Evolutionary conservation across 2,329 filamentous ascomycete genomes (phyloP).

Genomic region (Fusarium verrucosum): DNA sequence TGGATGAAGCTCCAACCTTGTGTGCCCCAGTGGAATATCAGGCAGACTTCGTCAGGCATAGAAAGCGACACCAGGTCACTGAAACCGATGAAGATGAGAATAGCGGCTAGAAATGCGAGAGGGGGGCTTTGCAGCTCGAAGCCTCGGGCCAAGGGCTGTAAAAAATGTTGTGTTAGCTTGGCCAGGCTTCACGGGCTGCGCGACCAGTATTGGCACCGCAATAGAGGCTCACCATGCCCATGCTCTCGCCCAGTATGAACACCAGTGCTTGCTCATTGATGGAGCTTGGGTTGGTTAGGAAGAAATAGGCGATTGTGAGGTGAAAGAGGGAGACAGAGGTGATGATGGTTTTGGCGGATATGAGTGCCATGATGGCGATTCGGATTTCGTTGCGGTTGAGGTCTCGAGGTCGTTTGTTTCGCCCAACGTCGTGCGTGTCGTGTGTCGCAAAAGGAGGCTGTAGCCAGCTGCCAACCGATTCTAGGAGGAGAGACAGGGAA

Average conservation of each 20-base stretch:
- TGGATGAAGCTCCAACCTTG: constrained; percentile 64
- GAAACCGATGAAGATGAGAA: constrained; percentile 69
- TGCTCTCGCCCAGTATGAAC: constrained; percentile 81
- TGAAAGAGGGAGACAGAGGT: constrained; percentile 85
- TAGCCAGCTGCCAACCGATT: neutral
- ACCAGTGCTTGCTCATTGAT: constrained; percentile 84
- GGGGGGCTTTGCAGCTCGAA: constrained; percentile 76
- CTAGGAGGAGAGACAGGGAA: neutral
- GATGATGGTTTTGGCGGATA: constrained; percentile 83
- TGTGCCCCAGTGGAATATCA: constrained; percentile 71
- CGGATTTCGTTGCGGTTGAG: neutral
- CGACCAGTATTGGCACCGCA: neutral
- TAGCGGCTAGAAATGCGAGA: constrained; percentile 75
- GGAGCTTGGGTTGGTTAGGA: constrained; percentile 76
- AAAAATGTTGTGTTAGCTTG: neutral
- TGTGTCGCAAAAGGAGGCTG: neutral
- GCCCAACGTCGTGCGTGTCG: neutral
- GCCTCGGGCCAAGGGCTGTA: constrained; percentile 62
- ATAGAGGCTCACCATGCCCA: constrained; percentile 73
- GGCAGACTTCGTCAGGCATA: constrained; percentile 71
- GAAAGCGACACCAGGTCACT: constrained; percentile 73
- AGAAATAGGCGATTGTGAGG: constrained; percentile 83
- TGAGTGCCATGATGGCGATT: constrained; percentile 73
- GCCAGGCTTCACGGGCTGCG: neutral
- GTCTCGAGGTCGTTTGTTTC: neutral